These are phyloP conservation scores for Stemphylium beticola DNA, from an alignment of 2,329 filamentous ascomycete genomes.

Conservation along the genomic window DNA sequence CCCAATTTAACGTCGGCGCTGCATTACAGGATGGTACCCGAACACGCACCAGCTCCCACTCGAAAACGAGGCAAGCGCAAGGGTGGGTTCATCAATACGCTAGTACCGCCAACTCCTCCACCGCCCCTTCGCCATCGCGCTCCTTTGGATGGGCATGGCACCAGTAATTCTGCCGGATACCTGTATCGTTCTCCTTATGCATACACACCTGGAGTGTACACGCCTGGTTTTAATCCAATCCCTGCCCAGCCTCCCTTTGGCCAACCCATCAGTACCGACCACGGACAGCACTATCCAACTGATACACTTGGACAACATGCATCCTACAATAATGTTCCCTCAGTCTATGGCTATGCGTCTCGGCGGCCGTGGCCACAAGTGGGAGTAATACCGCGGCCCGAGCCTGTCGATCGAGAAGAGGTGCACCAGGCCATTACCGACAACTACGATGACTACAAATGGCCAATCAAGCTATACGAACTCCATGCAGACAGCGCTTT, in stretches of 20 bases:
- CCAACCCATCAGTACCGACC: too few species aligned
- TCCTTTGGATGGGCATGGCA: neutral
- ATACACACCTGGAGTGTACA: too few species aligned
- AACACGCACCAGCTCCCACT: too few species aligned
- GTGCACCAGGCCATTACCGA: constrained; percentile 21
- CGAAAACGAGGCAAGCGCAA: neutral
- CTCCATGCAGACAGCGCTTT: constrained; percentile 16
- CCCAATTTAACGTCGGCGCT: neutral
- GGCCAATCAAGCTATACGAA: constrained; percentile 29
- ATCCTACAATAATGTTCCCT: neutral
- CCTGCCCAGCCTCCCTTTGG: too few species aligned
- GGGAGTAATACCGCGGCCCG: neutral
- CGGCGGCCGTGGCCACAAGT: neutral
- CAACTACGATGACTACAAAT: constrained; percentile 31
- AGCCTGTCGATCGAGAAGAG: constrained; percentile 4
- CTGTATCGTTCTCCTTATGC: too few species aligned
- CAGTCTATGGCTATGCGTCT: neutral
- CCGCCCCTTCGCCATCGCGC: neutral
- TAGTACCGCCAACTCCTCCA: neutral
- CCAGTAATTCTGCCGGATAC: neutral
- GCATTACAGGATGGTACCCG: neutral
- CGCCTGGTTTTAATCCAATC: too few species aligned
- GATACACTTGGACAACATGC: neutral
- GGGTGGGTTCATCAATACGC: too few species aligned
- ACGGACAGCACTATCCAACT: neutral